phyloP scores from a whole-genome alignment of 176 grass and related monocot genomes.

The Avena atlantica region DNA sequence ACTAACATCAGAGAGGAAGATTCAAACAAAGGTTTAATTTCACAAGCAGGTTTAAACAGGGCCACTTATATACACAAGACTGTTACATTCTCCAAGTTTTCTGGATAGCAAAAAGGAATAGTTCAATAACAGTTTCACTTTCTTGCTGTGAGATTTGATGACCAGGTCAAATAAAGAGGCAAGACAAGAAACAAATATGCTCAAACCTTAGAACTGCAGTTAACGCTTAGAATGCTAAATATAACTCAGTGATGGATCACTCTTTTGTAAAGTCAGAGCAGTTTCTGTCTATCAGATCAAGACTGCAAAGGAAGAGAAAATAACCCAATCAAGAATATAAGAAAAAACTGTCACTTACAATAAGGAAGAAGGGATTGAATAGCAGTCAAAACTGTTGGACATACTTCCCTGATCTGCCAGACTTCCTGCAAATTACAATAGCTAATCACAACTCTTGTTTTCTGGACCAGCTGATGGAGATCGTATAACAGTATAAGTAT shows the following conservation, averaged over 20 bases:
- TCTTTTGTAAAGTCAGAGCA: conserved; percentile 20
- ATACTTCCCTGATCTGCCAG: conserved; percentile 97
- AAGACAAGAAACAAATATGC: conserved; percentile 24
- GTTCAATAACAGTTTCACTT: conserved; percentile 6
- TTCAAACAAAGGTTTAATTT: conserved; percentile 8
- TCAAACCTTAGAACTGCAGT: neutral
- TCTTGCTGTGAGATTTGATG: conserved; percentile 23
- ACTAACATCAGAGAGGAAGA: conserved; percentile 29
- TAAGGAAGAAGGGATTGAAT: conserved; percentile 94
- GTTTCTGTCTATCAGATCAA: conserved; percentile 27
- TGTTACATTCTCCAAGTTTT: conserved; percentile 27
- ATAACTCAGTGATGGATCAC: conserved; percentile 5
- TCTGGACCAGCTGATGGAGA: conserved; percentile 40
- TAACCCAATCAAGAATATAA: neutral
- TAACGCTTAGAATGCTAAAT: conserved; percentile 14
- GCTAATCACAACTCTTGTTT: conserved; percentile 33
- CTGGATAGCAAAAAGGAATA: neutral
- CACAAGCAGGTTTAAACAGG: neutral
- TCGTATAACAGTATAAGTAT: neutral
- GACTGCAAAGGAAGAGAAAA: conserved; percentile 3
- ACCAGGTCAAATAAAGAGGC: neutral
- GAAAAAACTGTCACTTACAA: conserved; percentile 62
- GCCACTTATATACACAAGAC: neutral
- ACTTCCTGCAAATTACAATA: conserved; percentile 69
- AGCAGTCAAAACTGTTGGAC: conserved; percentile 84